A percentile compares a stretch with the other conserved stretches of the same genome.
Evolutionary conservation across 345 rosid genomes (phyloP).

Genomic region (Brassica incana): DNA sequence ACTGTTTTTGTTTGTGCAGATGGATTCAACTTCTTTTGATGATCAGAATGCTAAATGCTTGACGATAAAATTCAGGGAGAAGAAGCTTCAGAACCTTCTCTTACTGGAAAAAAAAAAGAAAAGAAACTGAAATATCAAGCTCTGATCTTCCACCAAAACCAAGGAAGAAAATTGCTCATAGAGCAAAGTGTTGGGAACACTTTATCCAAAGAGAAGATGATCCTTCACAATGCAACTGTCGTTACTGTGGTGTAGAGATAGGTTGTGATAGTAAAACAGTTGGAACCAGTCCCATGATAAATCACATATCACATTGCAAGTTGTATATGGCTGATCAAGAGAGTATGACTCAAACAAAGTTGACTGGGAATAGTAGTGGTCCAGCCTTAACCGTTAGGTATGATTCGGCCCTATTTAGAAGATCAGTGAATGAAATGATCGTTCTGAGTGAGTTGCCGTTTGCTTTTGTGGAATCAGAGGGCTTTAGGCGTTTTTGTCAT

Average conservation of each 20-base stretch:
- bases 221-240: neutral
- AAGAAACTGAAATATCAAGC: neutral
- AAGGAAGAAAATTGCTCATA: neutral
- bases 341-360: neutral
- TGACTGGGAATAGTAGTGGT: neutral
- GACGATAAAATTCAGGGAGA: neutral
- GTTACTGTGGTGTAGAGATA: neutral
- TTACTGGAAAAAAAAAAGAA: neutral
- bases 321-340: neutral
- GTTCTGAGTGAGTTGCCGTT: neutral
- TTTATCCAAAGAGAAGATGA: neutral
- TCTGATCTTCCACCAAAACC: neutral
- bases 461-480: neutral
- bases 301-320: neutral
- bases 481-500: neutral
- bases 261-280: neutral
- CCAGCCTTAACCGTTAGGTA: neutral
- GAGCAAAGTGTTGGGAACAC: neutral
- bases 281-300: neutral
- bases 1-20: neutral
- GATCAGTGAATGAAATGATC: neutral
- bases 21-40: neutral
- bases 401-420: neutral
- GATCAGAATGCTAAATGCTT: neutral
- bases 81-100: neutral